A percentile compares a stretch with the other conserved stretches of the same genome.
These are phyloP conservation scores for Athelia psychrophila DNA, from an alignment of 1,284 basidiomycete genomes.

Conservation along the genomic window DNA sequence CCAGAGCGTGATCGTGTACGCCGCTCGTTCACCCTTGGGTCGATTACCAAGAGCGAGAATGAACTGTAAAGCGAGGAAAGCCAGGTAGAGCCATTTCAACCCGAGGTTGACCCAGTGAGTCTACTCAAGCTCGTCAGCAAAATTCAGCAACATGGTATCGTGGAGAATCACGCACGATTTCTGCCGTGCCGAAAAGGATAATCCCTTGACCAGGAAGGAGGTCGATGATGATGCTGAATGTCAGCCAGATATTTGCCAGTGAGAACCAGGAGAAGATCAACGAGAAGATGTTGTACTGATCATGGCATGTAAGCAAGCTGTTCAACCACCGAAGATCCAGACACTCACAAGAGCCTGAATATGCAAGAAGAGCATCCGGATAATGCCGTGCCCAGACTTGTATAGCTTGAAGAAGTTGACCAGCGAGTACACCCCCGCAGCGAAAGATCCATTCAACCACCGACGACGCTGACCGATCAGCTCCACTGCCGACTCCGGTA, in stretches of 20 bases:
- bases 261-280: constrained; percentile 91
- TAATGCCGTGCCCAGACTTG: constrained; percentile 77
- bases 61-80: constrained; percentile 84
- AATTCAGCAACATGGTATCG: neutral
- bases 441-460: constrained; percentile 97
- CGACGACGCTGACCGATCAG: constrained; percentile 94
- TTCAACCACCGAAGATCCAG: neutral
- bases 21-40: constrained; percentile 88
- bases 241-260: constrained; percentile 92
- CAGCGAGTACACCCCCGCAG: constrained; percentile 93
- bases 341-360: constrained; percentile 80
- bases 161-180: constrained; percentile 47
- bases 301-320: constrained; percentile 4
- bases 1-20: constrained; percentile 83
- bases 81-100: constrained; percentile 87
- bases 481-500: constrained; percentile 87
- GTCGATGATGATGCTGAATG: constrained; percentile 95
- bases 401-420: constrained; percentile 95
- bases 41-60: constrained; percentile 94
- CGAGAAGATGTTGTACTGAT: constrained; percentile 74
- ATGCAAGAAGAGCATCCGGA: constrained; percentile 95
- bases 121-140: constrained; percentile 34
- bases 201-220: constrained; percentile 69
- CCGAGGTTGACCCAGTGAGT: constrained; percentile 89
- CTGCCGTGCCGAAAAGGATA: constrained; percentile 66